These are phyloP conservation scores for Solanum dulcamara DNA, from an alignment of 257 asterid genomes.

Conservation along the genomic window DNA sequence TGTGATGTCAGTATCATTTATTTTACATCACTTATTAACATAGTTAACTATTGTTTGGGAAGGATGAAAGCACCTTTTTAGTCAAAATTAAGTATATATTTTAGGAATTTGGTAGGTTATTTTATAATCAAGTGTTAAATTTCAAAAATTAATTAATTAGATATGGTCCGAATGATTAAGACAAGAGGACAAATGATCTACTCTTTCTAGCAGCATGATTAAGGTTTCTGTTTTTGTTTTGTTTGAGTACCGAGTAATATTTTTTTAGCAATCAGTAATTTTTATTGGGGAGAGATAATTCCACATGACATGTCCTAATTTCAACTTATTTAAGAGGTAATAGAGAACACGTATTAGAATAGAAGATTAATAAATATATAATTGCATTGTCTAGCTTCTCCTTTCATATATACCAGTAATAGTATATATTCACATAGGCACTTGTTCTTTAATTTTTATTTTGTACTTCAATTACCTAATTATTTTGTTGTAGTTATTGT, in stretches of 20 bases:
- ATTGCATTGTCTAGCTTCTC: not conserved
- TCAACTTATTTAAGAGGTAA: too few species aligned
- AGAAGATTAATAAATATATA: not conserved
- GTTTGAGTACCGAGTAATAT: not conserved
- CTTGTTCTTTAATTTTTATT: too few species aligned
- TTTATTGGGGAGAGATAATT: not conserved
- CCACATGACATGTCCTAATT: too few species aligned
- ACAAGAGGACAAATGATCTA: not conserved
- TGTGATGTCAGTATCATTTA: not conserved
- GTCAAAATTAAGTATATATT: not conserved
- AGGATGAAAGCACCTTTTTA: not conserved
- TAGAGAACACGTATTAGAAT: not conserved
- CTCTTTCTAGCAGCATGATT: not conserved
- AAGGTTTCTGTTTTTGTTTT: not conserved
- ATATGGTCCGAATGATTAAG: not conserved
- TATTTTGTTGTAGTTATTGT: too few species aligned
- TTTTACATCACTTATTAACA: not conserved
- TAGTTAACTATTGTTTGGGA: not conserved
- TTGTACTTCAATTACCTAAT: too few species aligned
- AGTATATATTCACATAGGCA: too few species aligned
- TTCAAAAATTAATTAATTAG: not conserved
- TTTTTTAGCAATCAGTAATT: not conserved
- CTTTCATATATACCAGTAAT: too few species aligned
- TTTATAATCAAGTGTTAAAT: not conserved
- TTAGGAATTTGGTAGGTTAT: not conserved